Evolutionary conservation across 2,329 filamentous ascomycete species (phyloP).

Genomic region (Lanzia echinophila): DNA sequence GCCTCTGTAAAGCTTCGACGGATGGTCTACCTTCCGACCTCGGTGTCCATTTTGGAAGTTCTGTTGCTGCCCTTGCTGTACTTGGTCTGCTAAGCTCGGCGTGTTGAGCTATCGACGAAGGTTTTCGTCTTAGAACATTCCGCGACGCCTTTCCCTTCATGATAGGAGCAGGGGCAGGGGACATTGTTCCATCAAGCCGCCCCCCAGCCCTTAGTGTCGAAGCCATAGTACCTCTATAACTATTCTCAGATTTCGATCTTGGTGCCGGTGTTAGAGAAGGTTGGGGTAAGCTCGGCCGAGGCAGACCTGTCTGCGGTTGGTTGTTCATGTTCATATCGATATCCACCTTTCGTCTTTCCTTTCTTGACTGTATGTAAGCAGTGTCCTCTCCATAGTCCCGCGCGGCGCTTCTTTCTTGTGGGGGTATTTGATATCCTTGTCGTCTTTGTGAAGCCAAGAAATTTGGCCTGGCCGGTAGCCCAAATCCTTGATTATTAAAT

Average conservation of each 20-base stretch:
- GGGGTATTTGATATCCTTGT: conserved; percentile 20
- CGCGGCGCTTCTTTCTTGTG: conserved; percentile 12
- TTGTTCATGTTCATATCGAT: conserved; percentile 11
- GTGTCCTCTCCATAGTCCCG: conserved; percentile 36
- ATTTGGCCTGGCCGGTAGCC: conserved; percentile 36
- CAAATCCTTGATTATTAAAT: conserved; percentile 36
- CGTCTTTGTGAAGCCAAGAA: conserved; percentile 32
- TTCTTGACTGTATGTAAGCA: conserved; percentile 31
- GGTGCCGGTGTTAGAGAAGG: conserved; percentile 13
- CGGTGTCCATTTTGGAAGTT: conserved; percentile 15
- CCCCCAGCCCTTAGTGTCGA: conserved; percentile 24
- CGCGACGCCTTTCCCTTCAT: conserved; percentile 30
- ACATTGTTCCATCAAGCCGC: conserved; percentile 10
- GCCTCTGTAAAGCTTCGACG: conserved; percentile 19
- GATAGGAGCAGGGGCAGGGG: conserved; percentile 11
- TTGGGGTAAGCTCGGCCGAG: conserved; percentile 19
- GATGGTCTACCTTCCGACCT: conserved; percentile 18
- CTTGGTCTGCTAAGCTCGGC: conserved; percentile 13
- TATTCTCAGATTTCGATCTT: conserved; percentile 16
- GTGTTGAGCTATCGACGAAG: conserved; percentile 40
- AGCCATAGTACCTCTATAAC: conserved; percentile 11
- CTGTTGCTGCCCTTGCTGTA: conserved; percentile 21
- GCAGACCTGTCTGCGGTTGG: conserved; percentile 18
- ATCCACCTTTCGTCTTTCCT: conserved; percentile 16
- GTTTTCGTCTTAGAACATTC: conserved; percentile 45